A percentile compares a stretch with the other conserved stretches of the same genome.
phyloP scores from a whole-genome alignment of 768 basidiomycete species.

The Mycena galopus region DNA sequence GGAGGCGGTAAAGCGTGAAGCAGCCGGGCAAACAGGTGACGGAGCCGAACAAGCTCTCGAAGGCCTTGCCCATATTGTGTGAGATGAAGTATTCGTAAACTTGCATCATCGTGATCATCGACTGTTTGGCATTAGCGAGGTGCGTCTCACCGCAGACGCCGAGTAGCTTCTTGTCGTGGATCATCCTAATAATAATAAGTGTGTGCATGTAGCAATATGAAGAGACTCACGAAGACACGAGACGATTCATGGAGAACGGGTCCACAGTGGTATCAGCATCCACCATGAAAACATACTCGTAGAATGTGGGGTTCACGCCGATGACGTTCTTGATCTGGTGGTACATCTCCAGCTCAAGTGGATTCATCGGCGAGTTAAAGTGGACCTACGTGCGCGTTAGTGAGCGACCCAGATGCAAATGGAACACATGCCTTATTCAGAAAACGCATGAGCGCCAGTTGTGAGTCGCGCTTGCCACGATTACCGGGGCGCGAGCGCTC shows the following conservation, averaged over 20 bases:
- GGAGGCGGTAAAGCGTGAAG: conserved; percentile 96
- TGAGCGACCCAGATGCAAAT: background rate
- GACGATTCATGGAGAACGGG: conserved; percentile 86
- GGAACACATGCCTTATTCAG: conserved; percentile 84
- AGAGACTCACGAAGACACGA: conserved; percentile 89
- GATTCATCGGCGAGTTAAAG: conserved; percentile 96
- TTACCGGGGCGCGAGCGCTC: conserved; percentile 94
- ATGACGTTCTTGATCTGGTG: conserved; percentile 99
- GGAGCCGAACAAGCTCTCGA: conserved; percentile 96
- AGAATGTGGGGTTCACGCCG: conserved; percentile 98
- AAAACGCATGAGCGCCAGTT: conserved; percentile 97
- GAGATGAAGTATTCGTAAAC: conserved; percentile 99
- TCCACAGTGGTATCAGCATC: conserved; percentile 97
- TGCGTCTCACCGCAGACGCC: conserved; percentile 97
- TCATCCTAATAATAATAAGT: conserved; percentile 74
- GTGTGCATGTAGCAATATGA: background rate
- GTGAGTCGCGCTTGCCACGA: conserved; percentile 95
- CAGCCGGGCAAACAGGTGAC: conserved; percentile 99
- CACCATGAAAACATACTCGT: conserved; percentile 94
- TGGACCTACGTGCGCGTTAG: conserved; percentile 75
- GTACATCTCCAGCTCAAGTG: conserved; percentile 97
- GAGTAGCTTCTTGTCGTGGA: conserved; percentile 94
- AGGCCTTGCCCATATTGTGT: conserved; percentile 98
- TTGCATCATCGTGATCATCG: conserved; percentile 98
- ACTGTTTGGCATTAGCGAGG: conserved; percentile 93